These are phyloP conservation scores for Phaeoacremonium minimum DNA, from an alignment of 2,329 filamentous ascomycete genomes.

Conservation along the genomic window DNA sequence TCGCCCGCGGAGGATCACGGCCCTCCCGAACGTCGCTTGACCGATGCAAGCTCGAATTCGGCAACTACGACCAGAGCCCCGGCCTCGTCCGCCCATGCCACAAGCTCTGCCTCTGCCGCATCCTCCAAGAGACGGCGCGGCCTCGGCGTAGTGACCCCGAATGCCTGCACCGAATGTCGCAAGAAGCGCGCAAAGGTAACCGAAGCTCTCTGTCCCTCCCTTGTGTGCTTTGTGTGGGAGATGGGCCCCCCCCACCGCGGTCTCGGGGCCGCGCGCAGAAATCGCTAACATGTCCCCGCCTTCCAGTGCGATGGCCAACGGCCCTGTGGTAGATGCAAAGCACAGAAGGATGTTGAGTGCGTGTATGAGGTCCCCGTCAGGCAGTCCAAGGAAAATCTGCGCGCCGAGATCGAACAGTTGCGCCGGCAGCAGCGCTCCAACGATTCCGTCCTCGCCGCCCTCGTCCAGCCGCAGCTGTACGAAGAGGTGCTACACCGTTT, in stretches of 20 bases:
- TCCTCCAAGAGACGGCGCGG: constrained; percentile 49
- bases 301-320: constrained; percentile 53
- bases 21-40: constrained; percentile 2
- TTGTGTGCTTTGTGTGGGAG: not conserved
- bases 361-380: constrained; percentile 59
- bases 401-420: constrained; percentile 54
- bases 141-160: constrained; percentile 52
- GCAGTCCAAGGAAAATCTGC: constrained; percentile 59
- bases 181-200: constrained; percentile 58
- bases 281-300: constrained; percentile 1
- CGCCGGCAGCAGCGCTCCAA: constrained; percentile 49
- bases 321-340: constrained; percentile 51
- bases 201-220: not conserved
- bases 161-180: constrained; percentile 57
- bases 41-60: constrained; percentile 1
- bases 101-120: constrained; percentile 14
- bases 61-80: constrained; percentile 2
- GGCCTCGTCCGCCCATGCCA: constrained; percentile 17
- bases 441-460: constrained; percentile 51
- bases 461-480: constrained; percentile 44
- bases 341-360: constrained; percentile 51
- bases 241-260: not conserved
- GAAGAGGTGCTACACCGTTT: constrained; percentile 51
- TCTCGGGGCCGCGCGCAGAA: not conserved
- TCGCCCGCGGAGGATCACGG: constrained; percentile 3